Percentiles rank a stretch among this genome's conserved stretches.
phyloP scores from a whole-genome alignment of 2,329 filamentous ascomycete species.

The Tolypocladium inflatum region DNA sequence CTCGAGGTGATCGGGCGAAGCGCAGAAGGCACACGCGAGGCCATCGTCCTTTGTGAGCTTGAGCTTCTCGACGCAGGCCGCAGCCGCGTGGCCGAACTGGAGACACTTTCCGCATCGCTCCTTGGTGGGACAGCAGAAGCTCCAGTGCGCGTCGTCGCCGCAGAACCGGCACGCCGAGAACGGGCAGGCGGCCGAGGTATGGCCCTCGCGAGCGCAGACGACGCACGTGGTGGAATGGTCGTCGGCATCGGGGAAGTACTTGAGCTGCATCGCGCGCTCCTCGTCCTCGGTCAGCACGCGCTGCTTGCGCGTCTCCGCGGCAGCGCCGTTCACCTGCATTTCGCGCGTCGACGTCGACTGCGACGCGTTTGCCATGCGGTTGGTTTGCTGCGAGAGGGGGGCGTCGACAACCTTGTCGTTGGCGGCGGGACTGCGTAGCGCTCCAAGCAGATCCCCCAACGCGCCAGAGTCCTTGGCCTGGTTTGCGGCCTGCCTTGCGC shows the following conservation, averaged over 20 bases:
- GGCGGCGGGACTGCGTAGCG: slow-evolving; percentile 2
- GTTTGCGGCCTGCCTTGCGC: slow-evolving; percentile 18
- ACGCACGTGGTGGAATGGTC: slow-evolving; percentile 37
- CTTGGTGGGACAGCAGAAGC: slow-evolving; percentile 38
- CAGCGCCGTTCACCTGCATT: neutral
- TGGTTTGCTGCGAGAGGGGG: neutral
- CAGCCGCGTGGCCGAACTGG: slow-evolving; percentile 47
- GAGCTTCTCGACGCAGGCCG: slow-evolving; percentile 47
- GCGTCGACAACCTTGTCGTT: neutral
- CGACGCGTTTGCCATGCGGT: neutral
- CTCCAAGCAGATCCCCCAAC: slow-evolving; percentile 12
- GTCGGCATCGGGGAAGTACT: slow-evolving; percentile 42
- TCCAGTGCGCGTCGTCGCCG: slow-evolving; percentile 32
- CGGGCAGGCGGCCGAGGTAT: slow-evolving; percentile 35
- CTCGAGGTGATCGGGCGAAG: slow-evolving; percentile 46
- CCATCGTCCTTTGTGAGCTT: slow-evolving; percentile 40
- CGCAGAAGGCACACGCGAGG: slow-evolving; percentile 52
- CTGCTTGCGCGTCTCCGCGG: slow-evolving; percentile 5
- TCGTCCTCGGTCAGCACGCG: slow-evolving; percentile 19
- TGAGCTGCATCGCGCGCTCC: slow-evolving; percentile 28
- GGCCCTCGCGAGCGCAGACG: slow-evolving; percentile 39
- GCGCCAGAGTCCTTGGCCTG: slow-evolving; percentile 14
- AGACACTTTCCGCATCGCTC: slow-evolving; percentile 50
- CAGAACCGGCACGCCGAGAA: slow-evolving; percentile 39
- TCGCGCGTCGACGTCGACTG: neutral